Evolutionary conservation across 1,284 basidiomycete genomes (phyloP).

Genomic region (Sporisorium graminicola): DNA sequence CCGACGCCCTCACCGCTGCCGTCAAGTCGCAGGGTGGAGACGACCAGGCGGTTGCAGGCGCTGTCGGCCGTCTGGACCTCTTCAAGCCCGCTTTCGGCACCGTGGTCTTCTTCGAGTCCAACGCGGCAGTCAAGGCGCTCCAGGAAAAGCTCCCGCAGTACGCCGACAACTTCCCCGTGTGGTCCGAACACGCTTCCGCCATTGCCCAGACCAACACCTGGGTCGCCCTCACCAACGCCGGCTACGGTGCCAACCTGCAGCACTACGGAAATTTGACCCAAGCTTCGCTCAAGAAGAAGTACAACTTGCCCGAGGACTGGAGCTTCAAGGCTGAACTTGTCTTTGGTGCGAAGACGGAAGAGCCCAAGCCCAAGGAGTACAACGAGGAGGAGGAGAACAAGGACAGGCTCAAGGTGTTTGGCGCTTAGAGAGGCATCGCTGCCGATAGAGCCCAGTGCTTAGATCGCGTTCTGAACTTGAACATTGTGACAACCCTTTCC

Average conservation of each 20-base stretch:
- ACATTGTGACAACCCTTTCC: background rate
- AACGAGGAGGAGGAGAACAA: constrained; percentile 28
- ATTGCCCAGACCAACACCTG: constrained; percentile 72
- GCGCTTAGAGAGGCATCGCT: constrained; percentile 5
- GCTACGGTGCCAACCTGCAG: constrained; percentile 72
- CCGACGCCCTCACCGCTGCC: constrained; percentile 45
- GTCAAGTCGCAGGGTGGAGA: constrained; percentile 30
- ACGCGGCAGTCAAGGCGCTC: constrained; percentile 49
- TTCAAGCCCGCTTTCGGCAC: constrained; percentile 72
- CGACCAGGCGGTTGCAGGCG: constrained; percentile 43
- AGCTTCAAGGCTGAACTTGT: constrained; percentile 71
- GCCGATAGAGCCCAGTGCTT: background rate
- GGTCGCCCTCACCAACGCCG: constrained; percentile 72
- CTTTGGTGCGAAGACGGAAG: constrained; percentile 68
- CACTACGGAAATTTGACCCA: constrained; percentile 61
- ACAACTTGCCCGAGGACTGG: constrained; percentile 70
- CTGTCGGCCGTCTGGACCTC: constrained; percentile 60
- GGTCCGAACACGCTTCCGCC: constrained; percentile 53
- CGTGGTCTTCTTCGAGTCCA: constrained; percentile 71
- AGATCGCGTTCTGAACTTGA: background rate
- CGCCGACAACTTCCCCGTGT: constrained; percentile 69
- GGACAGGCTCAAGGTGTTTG: constrained; percentile 31
- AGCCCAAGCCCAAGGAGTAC: constrained; percentile 37
- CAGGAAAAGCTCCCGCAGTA: constrained; percentile 71
- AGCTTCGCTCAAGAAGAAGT: constrained; percentile 64